A percentile compares a stretch with the other conserved stretches of the same genome.
These are phyloP conservation scores for Capronia epimyces DNA, from an alignment of 2,329 filamentous ascomycete genomes.

Conservation along the genomic window DNA sequence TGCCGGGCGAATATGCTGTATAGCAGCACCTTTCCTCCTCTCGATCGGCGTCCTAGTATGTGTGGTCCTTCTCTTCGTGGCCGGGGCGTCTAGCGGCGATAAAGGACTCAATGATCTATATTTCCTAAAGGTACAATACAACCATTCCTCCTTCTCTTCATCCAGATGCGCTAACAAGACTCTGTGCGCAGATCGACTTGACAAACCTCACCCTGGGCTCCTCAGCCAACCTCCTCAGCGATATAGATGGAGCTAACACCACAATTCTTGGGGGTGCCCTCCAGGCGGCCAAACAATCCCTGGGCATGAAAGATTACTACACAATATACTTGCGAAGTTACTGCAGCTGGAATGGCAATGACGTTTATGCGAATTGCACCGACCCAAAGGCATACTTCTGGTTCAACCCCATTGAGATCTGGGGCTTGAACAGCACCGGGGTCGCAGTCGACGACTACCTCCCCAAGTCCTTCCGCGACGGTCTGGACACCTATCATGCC, in stretches of 20 bases:
- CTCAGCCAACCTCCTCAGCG: conserved; percentile 33
- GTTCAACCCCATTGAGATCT: conserved; percentile 63
- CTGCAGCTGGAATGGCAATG: conserved; percentile 59
- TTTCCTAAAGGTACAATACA: conserved; percentile 46
- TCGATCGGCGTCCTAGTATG: conserved; percentile 72
- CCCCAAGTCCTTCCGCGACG: conserved; percentile 60
- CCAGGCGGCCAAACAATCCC: conserved; percentile 36
- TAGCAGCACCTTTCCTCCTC: conserved; percentile 77
- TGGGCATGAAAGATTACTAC: conserved; percentile 70
- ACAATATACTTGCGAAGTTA: conserved; percentile 80
- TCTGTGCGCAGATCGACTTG: conserved; percentile 53
- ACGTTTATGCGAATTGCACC: conserved; percentile 59
- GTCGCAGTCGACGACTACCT: conserved; percentile 56
- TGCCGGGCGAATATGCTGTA: conserved; percentile 75
- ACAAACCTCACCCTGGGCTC: conserved; percentile 54
- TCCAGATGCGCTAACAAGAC: not conserved
- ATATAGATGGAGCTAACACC: conserved; percentile 37
- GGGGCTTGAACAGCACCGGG: conserved; percentile 52
- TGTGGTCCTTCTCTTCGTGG: conserved; percentile 53
- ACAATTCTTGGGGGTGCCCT: conserved; percentile 33
- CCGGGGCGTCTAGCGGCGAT: conserved; percentile 50
- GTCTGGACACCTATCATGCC: conserved; percentile 66
- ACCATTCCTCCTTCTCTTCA: not conserved
- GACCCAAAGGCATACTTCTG: conserved; percentile 71
- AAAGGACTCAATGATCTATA: conserved; percentile 48